phyloP scores from a whole-genome alignment of 495 filamentous ascomycete genomes.

The Pyronema domesticum region DNA sequence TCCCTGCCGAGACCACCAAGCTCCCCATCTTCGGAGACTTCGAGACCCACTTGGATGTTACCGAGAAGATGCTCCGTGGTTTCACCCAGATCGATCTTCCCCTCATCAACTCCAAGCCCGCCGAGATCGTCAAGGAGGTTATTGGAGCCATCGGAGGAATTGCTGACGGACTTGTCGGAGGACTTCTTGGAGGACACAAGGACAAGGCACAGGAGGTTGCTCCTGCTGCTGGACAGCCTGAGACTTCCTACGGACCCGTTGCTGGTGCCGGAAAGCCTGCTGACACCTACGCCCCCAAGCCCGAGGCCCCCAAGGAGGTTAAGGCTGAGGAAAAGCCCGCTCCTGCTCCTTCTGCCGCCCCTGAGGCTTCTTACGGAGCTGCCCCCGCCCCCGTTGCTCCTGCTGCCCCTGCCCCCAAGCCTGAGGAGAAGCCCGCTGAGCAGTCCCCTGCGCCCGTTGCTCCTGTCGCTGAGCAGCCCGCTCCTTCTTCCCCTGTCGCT shows the following conservation, averaged over 20 bases:
- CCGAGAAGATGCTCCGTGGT: constrained; percentile 13
- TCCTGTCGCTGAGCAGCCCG: neutral
- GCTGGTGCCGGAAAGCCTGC: no score
- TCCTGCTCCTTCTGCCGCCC: no score
- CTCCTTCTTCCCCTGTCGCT: neutral
- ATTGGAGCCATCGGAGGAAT: no score
- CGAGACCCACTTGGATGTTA: constrained; percentile 20
- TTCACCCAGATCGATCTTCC: neutral
- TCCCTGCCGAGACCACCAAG: constrained; percentile 8
- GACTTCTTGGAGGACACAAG: no score
- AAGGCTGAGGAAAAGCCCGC: no score
- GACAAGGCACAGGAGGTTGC: no score
- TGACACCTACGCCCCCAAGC: no score
- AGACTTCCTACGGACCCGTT: no score
- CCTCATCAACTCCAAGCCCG: neutral
- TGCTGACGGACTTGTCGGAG: no score
- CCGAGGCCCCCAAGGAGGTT: no score
- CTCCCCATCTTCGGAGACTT: constrained; percentile 6
- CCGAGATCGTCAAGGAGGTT: neutral
- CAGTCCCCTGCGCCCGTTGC: neutral
- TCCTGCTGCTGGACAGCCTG: no score
- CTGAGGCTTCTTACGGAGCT: neutral
- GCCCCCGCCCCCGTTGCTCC: neutral
- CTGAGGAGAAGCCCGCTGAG: neutral
- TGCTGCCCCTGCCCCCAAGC: neutral